Evolutionary conservation across 495 filamentous ascomycete genomes (phyloP), one percentile per base, ranked within the genome.

Genomic region (Neurospora sp.): DNA sequence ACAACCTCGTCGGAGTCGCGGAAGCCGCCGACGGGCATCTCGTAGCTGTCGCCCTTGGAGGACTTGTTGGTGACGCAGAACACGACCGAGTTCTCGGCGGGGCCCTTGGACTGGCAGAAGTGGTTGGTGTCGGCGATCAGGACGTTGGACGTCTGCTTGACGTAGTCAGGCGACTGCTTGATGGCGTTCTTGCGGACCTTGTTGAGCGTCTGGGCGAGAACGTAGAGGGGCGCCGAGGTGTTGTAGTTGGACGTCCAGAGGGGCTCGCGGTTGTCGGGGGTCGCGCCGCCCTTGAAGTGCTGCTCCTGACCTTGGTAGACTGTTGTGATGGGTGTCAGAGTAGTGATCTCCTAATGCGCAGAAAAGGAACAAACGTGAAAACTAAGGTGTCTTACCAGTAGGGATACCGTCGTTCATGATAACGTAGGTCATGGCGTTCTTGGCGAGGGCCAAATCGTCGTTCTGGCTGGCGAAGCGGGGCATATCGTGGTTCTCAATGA

Each of bases 401-500:
- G 83, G 83, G 42, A 83, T 80, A 34, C 83, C 83, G 74, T 93
- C 92, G 7, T 85, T 83, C 69, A 96, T 88, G 43, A 94, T 85
- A 38, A 87, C 88, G 77, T 90, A 93, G 2, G 90, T 85, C 73
- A 93, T 88, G 17, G 86, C 90, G 76, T 94, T 95, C 81, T 91
- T 90, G 36, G 90, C 87, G 1, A 91, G 85, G 4, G 89, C 82
- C 48, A 85, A 81, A 72, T 91, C 89, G 3, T 82, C 77, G 73
- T 86, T 89, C 39, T 76, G 71, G 70, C 82, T 89, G 24, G 91
- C 83, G 80, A 93, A 92, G 6, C 92, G 88, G 1, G 90, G 84
- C 69, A 89, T 87, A 79, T 96, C 93, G 79, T 96, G 93, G 78
- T 96, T 96, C 78, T 94, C 93, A 28, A 89, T 73, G 79, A 96